These are phyloP conservation scores for Lentinula edodes DNA, from an alignment of 768 basidiomycete species.

Conservation along the genomic window DNA sequence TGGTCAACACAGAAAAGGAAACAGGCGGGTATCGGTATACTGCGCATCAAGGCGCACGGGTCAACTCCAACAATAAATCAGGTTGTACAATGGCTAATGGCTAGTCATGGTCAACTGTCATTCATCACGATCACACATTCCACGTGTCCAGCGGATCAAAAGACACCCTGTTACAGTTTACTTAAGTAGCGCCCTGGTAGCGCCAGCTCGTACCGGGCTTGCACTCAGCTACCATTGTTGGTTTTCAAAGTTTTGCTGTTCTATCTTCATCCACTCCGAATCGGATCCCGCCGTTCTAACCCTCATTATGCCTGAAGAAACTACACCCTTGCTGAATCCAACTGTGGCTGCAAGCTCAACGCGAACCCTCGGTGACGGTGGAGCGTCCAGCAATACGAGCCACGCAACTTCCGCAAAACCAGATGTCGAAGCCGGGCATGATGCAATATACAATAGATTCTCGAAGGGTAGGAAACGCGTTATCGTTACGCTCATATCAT, in stretches of 20 bases:
- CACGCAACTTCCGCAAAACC: background rate
- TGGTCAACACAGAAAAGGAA: too few relatives aligned
- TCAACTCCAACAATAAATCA: too few relatives aligned
- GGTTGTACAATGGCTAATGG: too few relatives aligned
- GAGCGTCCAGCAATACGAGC: background rate
- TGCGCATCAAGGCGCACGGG: too few relatives aligned
- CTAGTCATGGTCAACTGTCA: too few relatives aligned
- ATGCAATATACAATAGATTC: conserved; percentile 4
- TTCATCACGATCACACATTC: too few relatives aligned
- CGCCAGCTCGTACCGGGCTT: too few relatives aligned
- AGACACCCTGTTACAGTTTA: too few relatives aligned
- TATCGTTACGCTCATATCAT: conserved; percentile 1
- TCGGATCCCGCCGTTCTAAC: background rate
- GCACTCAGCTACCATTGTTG: too few relatives aligned
- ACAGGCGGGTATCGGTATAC: too few relatives aligned
- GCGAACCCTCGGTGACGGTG: background rate
- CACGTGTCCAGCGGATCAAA: too few relatives aligned
- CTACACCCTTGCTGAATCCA: background rate
- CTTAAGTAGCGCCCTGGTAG: too few relatives aligned
- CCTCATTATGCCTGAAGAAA: background rate
- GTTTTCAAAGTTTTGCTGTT: background rate
- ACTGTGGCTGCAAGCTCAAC: background rate
- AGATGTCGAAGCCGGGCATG: background rate
- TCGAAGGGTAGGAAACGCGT: background rate
- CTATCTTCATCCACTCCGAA: background rate